These are phyloP conservation scores for Pachyrhizus erosus DNA, from an alignment of 306 rosid genomes.

Conservation along the genomic window DNA sequence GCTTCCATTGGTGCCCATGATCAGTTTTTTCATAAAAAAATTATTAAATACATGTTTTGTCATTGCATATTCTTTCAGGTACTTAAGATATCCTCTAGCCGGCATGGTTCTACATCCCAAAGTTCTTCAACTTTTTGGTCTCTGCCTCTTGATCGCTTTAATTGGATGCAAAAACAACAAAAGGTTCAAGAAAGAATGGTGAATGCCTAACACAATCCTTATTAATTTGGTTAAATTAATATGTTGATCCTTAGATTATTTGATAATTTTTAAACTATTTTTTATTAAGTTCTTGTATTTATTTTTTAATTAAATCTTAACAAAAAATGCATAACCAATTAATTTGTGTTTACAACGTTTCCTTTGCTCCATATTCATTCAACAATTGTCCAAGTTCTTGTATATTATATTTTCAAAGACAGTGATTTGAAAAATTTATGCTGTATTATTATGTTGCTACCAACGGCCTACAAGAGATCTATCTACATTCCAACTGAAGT, in stretches of 20 bases:
- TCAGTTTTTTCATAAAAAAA: not conserved
- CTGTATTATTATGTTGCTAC: not conserved
- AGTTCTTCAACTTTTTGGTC: not conserved
- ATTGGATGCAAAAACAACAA: not conserved
- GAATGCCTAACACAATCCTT: not conserved
- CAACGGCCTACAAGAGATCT: not conserved
- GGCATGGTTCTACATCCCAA: not conserved
- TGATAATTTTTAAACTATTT: too few relatives aligned
- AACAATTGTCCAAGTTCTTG: not conserved
- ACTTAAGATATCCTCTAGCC: not conserved
- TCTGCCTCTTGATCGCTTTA: not conserved
- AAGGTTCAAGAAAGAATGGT: not conserved
- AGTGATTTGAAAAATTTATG: not conserved
- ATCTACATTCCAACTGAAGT: slow-evolving; percentile 27
- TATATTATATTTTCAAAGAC: not conserved
- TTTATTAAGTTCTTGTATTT: too few relatives aligned
- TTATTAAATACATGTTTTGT: not conserved
- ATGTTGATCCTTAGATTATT: too few relatives aligned
- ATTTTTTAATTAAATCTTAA: too few relatives aligned
- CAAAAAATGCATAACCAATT: too few relatives aligned
- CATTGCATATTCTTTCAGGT: not conserved
- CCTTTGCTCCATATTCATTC: slow-evolving; percentile 25
- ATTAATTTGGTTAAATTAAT: too few relatives aligned
- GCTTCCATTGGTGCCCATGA: not conserved
- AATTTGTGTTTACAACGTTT: not conserved